A percentile compares a stretch with the other conserved stretches of the same genome.
Evolutionary conservation across 768 basidiomycete genomes (phyloP).

Genomic region (Crepidotus variabilis): DNA sequence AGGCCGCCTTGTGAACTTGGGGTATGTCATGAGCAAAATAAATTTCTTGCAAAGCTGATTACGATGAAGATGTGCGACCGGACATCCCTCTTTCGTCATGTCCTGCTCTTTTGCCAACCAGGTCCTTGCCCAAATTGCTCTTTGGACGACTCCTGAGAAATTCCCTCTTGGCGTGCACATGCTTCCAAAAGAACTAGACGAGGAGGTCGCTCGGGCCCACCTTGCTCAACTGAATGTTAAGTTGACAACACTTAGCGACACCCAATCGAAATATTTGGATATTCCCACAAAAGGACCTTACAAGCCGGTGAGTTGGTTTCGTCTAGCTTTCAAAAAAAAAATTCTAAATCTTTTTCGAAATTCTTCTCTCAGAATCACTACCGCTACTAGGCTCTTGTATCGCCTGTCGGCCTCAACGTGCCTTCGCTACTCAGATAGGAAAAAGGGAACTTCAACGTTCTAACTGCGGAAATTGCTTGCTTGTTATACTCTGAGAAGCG

Average conservation of each 20-base stretch:
- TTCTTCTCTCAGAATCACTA: constrained; percentile 42
- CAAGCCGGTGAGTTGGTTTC: constrained; percentile 38
- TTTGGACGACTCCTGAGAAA: constrained; percentile 90
- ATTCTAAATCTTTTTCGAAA: too few relatives aligned
- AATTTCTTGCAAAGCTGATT: neutral
- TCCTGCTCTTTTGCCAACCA: constrained; percentile 99
- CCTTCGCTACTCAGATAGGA: constrained; percentile 61
- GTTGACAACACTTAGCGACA: constrained; percentile 68
- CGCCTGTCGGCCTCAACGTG: constrained; percentile 74
- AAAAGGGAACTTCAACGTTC: constrained; percentile 60
- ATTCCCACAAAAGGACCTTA: constrained; percentile 76
- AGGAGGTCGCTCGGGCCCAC: constrained; percentile 98
- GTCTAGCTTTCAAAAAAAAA: neutral
- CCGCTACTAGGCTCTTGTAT: constrained; percentile 42
- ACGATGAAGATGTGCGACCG: constrained; percentile 83
- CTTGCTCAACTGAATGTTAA: constrained; percentile 90
- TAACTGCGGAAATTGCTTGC: too few relatives aligned
- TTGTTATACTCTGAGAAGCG: too few relatives aligned
- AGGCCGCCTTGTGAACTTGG: constrained; percentile 98
- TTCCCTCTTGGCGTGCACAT: constrained; percentile 99
- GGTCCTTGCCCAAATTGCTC: constrained; percentile 95
- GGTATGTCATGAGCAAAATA: constrained; percentile 42
- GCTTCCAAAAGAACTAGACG: constrained; percentile 96
- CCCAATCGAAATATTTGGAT: constrained; percentile 90
- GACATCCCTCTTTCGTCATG: constrained; percentile 99